These are phyloP conservation scores for Heteromeles arbutifolia DNA, from an alignment of 306 rosid species.

Conservation along the genomic window DNA sequence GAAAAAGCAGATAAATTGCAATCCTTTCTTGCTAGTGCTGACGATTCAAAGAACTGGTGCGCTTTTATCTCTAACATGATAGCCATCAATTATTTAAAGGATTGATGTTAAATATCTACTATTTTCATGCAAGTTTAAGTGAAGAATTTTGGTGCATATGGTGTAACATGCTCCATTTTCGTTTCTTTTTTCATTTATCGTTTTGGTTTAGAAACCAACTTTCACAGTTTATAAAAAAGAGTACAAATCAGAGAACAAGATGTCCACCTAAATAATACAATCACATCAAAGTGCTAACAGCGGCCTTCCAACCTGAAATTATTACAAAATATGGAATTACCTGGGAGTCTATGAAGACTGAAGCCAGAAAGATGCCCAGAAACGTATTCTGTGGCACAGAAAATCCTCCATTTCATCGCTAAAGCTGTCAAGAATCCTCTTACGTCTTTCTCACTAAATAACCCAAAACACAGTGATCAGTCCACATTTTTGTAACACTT, in stretches of 20 bases:
- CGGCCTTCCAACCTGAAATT: not conserved
- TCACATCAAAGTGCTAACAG: not conserved
- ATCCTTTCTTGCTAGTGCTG: slow-evolving; percentile 70
- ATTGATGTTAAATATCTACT: not conserved
- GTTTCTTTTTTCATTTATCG: not conserved
- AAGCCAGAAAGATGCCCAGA: not conserved
- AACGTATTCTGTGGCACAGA: not conserved
- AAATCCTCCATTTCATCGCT: not conserved
- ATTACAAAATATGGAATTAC: not conserved
- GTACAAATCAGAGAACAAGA: not conserved
- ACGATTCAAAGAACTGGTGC: slow-evolving; percentile 82
- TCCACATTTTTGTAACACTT: not conserved
- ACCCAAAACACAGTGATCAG: not conserved
- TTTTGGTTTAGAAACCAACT: not conserved
- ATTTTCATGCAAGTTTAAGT: not conserved
- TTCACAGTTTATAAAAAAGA: not conserved
- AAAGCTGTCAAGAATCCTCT: not conserved
- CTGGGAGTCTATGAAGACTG: not conserved
- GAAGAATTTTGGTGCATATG: not conserved
- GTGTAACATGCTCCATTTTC: not conserved
- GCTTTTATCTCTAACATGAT: slow-evolving; percentile 4
- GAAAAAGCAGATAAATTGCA: slow-evolving; percentile 68
- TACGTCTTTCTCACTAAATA: not conserved
- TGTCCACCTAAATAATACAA: not conserved
- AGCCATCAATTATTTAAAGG: not conserved